Evolutionary conservation across 805 yeast species (phyloP).

Genomic region (Pichia gijzeniarum): DNA sequence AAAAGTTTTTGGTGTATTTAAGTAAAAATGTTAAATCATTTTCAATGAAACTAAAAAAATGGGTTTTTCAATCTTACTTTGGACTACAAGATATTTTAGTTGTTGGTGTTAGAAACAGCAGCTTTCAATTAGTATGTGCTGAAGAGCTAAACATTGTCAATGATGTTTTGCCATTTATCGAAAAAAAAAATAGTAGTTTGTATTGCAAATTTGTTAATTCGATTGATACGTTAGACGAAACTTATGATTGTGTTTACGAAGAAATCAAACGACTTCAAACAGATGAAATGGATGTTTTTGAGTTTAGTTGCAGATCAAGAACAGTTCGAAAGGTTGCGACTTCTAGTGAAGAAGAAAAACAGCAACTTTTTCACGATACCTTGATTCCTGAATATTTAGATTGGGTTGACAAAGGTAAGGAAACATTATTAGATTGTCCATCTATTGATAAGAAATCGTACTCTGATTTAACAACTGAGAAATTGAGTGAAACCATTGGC

Average conservation of each 20-base stretch:
- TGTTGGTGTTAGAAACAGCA: constrained; percentile 12
- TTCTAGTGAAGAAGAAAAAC: not conserved
- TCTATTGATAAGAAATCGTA: not conserved
- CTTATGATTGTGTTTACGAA: not conserved
- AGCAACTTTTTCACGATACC: not conserved
- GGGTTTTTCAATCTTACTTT: constrained; percentile 14
- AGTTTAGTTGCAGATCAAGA: not conserved
- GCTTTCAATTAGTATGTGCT: constrained; percentile 2
- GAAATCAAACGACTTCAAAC: not conserved
- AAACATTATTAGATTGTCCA: not conserved
- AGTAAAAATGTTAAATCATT: constrained; percentile 2
- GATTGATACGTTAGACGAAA: not conserved
- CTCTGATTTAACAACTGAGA: not conserved
- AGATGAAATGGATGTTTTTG: constrained; percentile 2
- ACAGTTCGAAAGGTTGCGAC: not conserved
- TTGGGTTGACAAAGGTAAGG: not conserved
- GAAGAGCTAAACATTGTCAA: constrained; percentile 3
- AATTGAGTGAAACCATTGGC: too few species aligned
- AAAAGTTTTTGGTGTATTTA: constrained; percentile 6
- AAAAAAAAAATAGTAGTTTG: not conserved
- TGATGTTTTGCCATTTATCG: constrained; percentile 12
- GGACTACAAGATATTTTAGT: constrained; percentile 12
- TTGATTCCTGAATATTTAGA: constrained; percentile 1
- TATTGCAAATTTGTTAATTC: constrained; percentile 6
- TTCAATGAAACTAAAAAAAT: constrained; percentile 2